Conservation (phyloP, 2,329 filamentous ascomycete genomes). For the Colletotrichum plurivorum region DNA sequence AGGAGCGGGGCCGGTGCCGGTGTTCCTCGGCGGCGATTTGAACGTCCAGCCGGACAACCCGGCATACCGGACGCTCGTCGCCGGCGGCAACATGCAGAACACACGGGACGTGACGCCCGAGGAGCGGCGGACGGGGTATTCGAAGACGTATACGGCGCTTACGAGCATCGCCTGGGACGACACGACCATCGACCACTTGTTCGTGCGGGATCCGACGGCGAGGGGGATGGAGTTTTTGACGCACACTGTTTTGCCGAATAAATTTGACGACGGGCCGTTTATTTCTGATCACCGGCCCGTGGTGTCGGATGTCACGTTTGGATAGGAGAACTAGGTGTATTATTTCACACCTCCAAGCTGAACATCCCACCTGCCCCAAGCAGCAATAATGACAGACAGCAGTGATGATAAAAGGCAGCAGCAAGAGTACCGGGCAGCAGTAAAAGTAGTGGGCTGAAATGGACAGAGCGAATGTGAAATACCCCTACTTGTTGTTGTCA, state of each 20-base stretch:
- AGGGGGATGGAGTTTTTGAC: conserved; percentile 43
- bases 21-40: conserved; percentile 52
- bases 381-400: too few relatives aligned
- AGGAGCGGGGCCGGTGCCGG: conserved; percentile 40
- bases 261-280: conserved; percentile 47
- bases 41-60: conserved; percentile 47
- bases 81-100: conserved; percentile 44
- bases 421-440: too few relatives aligned
- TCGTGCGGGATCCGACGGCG: conserved; percentile 45
- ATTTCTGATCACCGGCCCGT: conserved; percentile 52
- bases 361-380: too few relatives aligned
- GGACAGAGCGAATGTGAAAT: too few relatives aligned
- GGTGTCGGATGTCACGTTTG: conserved; percentile 46
- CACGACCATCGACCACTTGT: conserved; percentile 49
- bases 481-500: too few relatives aligned
- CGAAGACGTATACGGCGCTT: conserved; percentile 50
- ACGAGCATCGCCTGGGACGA: conserved; percentile 39
- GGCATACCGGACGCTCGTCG: conserved; percentile 46
- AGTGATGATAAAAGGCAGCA: too few relatives aligned
- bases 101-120: conserved; percentile 44
- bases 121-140: conserved; percentile 44
- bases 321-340: too few relatives aligned
- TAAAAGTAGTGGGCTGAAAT: too few relatives aligned
- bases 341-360: too few relatives aligned
- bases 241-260: conserved; percentile 46